Evolutionary conservation across 352 stramenopile species (phyloP), one percentile per base, ranked within the genome.

Genomic region (Globisporangium okanoganense): DNA sequence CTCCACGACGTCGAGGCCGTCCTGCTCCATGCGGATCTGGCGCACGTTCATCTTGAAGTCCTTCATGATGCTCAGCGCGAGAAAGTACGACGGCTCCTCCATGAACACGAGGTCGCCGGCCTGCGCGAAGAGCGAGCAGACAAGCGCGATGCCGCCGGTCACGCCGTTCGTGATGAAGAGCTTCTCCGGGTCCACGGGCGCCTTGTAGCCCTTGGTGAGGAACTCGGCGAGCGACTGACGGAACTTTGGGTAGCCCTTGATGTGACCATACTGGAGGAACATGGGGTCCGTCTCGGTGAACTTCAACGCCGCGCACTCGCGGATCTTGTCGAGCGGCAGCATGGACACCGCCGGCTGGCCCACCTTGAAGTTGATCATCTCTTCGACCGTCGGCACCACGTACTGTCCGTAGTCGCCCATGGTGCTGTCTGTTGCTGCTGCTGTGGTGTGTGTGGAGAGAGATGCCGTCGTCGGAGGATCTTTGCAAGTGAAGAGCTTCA

Each of bases 41-140:
- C 86, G 79, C 54, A 97, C 78, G 58, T 94, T 87, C 40, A 98
- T 85, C 62, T 95, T 94, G 68, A 98, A 95, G 65, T 96, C 92
- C 68, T 90, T 90, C 78, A 98, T 98, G 76, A 98, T 98, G 63
- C 85, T 90, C 4, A 94, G 73, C 20, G 82, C 93, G 20, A 98
- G 61, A 67, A 98, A 98, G 76, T 98, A 98, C 20, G 90, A 96
- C 31, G 95, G 95, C 49, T 95, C 79, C 73, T 98, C 93, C 61
- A 97, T 90, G 72, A 95, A 94, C 8, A 98, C 90, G 33, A 97
- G 72, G 75, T 98, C 92, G 33, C 89, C 90, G 41, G 89, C 81
- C 60, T 86, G 70, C 22, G 92, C 80, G 58, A 90, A 95, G 36
- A 96, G 75, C 47, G 87, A 94, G 71, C 82, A 95, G 44, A 98